Percentiles rank a stretch among this genome's conserved stretches.
phyloP scores from a whole-genome alignment of 257 asterid species.

The Voacanga thouarsii region DNA sequence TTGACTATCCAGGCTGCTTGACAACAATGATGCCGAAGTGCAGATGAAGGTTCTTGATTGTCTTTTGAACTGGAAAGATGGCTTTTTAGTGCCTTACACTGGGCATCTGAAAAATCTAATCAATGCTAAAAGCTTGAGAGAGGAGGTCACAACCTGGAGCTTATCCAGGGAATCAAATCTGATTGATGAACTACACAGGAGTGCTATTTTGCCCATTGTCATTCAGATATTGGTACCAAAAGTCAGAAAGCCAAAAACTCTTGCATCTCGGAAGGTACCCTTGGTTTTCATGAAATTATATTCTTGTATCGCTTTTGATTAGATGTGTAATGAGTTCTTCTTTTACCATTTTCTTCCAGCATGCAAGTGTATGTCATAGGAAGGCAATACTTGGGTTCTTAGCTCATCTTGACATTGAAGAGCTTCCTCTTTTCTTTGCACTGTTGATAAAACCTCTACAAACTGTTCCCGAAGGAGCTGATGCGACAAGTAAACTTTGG shows the following conservation, averaged over 20 bases:
- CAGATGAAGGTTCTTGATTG: constrained; percentile 88
- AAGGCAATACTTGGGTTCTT: constrained; percentile 81
- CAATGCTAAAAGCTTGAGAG: constrained; percentile 55
- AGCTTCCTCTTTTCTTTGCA: constrained; percentile 82
- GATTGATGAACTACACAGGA: constrained; percentile 62
- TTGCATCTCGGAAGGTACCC: constrained; percentile 72
- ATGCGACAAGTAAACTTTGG: constrained; percentile 25
- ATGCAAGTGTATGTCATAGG: constrained; percentile 62
- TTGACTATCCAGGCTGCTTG: constrained; percentile 59
- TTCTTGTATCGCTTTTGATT: constrained; percentile 4
- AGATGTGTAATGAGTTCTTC: constrained; percentile 11
- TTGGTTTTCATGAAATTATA: neutral
- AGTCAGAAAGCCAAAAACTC: constrained; percentile 76
- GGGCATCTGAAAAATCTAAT: constrained; percentile 74
- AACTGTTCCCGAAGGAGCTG: constrained; percentile 40
- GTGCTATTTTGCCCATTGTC: constrained; percentile 65
- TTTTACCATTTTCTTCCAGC: constrained; percentile 44
- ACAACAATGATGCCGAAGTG: constrained; percentile 78
- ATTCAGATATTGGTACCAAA: constrained; percentile 69
- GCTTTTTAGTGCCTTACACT: constrained; percentile 61
- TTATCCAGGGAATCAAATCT: constrained; percentile 60
- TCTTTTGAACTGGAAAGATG: constrained; percentile 87
- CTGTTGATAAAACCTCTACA: constrained; percentile 64
- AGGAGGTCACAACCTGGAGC: constrained; percentile 89
- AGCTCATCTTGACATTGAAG: constrained; percentile 75